phyloP scores from a whole-genome alignment of 2,329 filamentous ascomycete genomes.

The Chaetomiaceae sp. region DNA sequence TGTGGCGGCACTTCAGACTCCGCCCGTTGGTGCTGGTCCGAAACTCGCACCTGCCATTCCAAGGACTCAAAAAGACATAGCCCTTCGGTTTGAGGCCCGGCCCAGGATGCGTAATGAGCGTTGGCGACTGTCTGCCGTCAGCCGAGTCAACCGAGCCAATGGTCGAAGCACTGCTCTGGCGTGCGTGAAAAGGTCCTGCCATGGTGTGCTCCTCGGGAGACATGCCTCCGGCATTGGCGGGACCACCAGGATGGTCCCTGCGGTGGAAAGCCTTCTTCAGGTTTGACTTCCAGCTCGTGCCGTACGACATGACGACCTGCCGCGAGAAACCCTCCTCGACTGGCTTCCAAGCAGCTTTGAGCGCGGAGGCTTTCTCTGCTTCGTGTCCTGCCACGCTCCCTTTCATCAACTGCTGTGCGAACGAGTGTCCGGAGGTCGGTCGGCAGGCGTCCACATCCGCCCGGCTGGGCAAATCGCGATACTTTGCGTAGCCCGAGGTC shows the following conservation, averaged over 20 bases:
- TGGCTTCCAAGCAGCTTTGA: neutral
- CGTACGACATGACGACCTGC: conserved; percentile 55
- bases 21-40: conserved; percentile 71
- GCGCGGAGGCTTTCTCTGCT: neutral
- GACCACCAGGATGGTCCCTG: conserved; percentile 30
- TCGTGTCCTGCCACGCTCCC: neutral
- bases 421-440: conserved; percentile 16
- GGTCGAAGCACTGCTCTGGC: conserved; percentile 32
- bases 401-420: conserved; percentile 12
- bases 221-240: neutral
- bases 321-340: conserved; percentile 43
- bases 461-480: conserved; percentile 45
- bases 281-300: conserved; percentile 46
- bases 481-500: conserved; percentile 54
- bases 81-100: conserved; percentile 53
- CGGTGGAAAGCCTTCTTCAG: conserved; percentile 44
- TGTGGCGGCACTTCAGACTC: conserved; percentile 69
- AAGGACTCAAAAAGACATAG: conserved; percentile 79
- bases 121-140: conserved; percentile 10
- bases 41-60: conserved; percentile 85
- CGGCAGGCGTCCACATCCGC: conserved; percentile 33
- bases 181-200: conserved; percentile 28
- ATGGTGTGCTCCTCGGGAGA: conserved; percentile 23
- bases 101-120: conserved; percentile 39
- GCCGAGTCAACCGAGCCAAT: conserved; percentile 34